Evolutionary conservation across 768 basidiomycete species (phyloP).

Genomic region (Nidula microcarpa): DNA sequence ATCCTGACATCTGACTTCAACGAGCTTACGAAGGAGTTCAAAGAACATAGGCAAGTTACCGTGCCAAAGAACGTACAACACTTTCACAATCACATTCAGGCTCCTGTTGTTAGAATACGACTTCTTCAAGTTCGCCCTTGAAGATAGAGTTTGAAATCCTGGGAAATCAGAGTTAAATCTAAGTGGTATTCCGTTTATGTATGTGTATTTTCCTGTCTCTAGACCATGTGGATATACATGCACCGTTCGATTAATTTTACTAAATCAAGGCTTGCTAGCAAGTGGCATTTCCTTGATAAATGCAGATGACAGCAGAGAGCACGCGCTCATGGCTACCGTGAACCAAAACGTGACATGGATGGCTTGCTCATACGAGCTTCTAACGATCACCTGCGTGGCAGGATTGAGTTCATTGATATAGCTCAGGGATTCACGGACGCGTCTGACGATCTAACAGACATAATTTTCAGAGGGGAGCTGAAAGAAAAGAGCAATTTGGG

Average conservation of each 20-base stretch:
- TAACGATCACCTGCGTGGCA: constrained; percentile 28
- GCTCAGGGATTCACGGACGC: constrained; percentile 45
- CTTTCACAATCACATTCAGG: no score
- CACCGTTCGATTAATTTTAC: not conserved
- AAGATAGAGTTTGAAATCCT: no score
- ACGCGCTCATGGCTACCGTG: constrained; percentile 34
- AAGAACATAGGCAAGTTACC: no score
- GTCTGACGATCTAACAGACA: constrained; percentile 36
- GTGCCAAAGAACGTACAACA: no score
- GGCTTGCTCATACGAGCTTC: constrained; percentile 39
- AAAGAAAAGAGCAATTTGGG: not conserved
- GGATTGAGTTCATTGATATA: constrained; percentile 44
- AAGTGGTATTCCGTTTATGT: no score
- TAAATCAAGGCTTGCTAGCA: constrained; percentile 3
- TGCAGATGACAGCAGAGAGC: constrained; percentile 38
- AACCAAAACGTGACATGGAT: constrained; percentile 48
- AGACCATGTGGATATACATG: no score
- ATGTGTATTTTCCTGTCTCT: no score
- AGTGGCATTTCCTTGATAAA: constrained; percentile 53
- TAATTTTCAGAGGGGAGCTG: not conserved
- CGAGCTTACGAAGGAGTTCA: no score
- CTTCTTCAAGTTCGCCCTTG: no score
- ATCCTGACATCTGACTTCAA: no score
- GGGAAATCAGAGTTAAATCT: no score
- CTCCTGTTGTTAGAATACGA: no score